Evolutionary conservation across 2,329 filamentous ascomycete genomes (phyloP), one percentile per base, ranked within the genome.

Genomic region (Trichoderma lentiforme): DNA sequence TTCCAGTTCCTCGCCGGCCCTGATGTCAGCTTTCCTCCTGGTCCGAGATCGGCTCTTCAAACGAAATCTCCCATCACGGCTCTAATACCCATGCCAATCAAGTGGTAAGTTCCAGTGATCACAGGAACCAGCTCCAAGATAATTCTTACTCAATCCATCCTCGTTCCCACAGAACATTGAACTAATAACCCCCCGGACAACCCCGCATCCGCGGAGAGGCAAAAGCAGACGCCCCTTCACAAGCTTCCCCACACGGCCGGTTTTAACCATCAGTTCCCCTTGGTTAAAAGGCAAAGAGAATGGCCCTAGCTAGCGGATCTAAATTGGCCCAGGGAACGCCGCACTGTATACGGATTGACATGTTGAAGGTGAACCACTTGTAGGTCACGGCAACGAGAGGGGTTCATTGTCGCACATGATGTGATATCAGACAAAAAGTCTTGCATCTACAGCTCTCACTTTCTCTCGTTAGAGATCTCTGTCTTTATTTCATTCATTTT

Each of bases 21-120:
- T n/a, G 26, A 28, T 39, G 28, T 36, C 66, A 26, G 32, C 51
- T 18, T 24, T 34, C 21, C 28, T n/a, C 11, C 24, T 39, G 61
- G 51, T 71, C 69, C 69, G 69, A 71, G 65, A 66, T 51, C 69
- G 69, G 69, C 66, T 60, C 60, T 43, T 24, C 30, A 28, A 14
- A 58, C 12, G 12, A 51, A 24, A 39, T 28, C 3, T 3, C 21
- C 26, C 24, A 62, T 28, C 67, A 21, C 12, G 6, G 18, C 14
- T 21, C n/a, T n/a, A 30, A 18, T 12, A 14, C 18, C 43, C 36
- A 32, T 14, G 28, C 21, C 57, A 56, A 66, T 43, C 18, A 56
- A 43, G n/a, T 57, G 24, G 34, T 58, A 39, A 15, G 5, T 58
- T 12, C 21, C 9, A 15, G 51, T 36, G 26, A 39, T 30, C 21